Evolutionary conservation across 129 eudicot genomes (phyloP).

Genomic region (Pseudognaphalium luteoalbum): DNA sequence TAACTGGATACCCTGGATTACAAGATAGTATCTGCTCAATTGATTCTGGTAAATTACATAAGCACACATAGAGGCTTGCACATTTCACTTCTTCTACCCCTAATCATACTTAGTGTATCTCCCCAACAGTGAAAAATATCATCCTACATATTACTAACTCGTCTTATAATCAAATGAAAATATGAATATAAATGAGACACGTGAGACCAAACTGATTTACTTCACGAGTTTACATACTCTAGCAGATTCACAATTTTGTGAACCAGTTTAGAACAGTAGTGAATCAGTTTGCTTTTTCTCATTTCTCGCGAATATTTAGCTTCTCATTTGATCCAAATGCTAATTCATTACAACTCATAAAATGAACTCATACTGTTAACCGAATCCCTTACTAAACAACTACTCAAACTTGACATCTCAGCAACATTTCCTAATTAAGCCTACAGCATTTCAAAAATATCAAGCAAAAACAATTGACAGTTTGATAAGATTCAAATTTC

Average conservation of each 20-base stretch:
- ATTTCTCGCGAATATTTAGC: background rate
- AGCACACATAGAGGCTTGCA: slow-evolving; percentile 6
- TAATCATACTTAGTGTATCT: background rate
- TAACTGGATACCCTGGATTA: background rate
- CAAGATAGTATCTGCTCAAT: background rate
- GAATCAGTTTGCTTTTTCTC: background rate
- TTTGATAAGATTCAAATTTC: background rate
- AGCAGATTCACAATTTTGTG: background rate
- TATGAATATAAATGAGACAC: background rate
- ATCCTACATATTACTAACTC: background rate
- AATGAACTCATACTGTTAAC: background rate
- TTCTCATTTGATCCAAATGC: background rate
- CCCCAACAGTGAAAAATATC: background rate
- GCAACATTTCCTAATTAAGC: background rate
- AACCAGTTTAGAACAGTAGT: background rate
- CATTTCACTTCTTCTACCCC: slow-evolving; percentile 11
- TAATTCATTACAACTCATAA: background rate
- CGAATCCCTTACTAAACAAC: background rate
- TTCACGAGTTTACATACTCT: background rate
- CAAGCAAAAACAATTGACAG: background rate
- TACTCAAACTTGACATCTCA: background rate
- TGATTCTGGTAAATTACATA: background rate
- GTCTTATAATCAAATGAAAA: background rate
- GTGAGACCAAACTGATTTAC: background rate
- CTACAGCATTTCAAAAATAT: background rate